These are phyloP conservation scores for Lasiodiplodia citricola DNA, from an alignment of 2,329 filamentous ascomycete species.

Conservation along the genomic window DNA sequence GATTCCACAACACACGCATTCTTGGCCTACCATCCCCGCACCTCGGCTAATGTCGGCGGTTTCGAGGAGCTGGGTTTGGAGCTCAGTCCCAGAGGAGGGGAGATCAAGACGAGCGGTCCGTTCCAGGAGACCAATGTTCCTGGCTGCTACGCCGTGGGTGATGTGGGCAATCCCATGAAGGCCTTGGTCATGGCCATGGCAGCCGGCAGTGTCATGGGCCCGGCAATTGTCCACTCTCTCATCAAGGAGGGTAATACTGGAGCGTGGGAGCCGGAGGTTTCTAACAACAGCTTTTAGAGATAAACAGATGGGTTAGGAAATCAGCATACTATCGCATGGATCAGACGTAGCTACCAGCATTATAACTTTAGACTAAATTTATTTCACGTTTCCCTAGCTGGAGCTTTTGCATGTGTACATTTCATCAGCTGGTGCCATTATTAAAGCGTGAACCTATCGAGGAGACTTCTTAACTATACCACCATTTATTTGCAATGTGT, in stretches of 20 bases:
- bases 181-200: background rate
- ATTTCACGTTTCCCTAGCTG: too few species aligned
- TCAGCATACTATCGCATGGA: too few species aligned
- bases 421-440: too few species aligned
- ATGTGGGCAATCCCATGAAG: background rate
- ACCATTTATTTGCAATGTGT: too few species aligned
- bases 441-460: too few species aligned
- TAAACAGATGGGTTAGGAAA: too few species aligned
- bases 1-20: background rate
- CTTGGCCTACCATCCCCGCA: background rate
- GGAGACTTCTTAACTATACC: too few species aligned
- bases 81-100: background rate
- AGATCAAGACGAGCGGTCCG: background rate
- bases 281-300: background rate
- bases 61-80: background rate
- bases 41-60: background rate
- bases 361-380: too few species aligned
- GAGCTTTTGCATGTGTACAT: too few species aligned
- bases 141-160: background rate
- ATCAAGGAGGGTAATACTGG: background rate
- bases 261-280: background rate
- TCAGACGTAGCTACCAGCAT: too few species aligned
- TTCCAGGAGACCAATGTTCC: constrained; percentile 9
- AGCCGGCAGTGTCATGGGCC: background rate
- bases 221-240: background rate